These are phyloP conservation scores for Coemansia erecta DNA, from an alignment of 192 early-diverging fungal species.

Conservation along the genomic window DNA sequence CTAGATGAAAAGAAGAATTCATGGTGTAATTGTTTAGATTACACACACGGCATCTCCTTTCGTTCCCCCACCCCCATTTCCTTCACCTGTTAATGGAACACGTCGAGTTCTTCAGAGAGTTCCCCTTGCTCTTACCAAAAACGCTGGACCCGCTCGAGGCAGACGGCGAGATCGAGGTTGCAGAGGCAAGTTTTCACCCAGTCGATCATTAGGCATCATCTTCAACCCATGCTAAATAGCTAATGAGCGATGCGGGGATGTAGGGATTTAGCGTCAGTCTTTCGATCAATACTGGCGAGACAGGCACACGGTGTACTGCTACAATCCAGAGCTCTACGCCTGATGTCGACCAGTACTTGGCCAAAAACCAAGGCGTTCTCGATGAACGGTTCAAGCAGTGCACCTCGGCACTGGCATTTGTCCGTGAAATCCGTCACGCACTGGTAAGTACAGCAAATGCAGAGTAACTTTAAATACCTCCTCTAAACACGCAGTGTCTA, in stretches of 20 bases:
- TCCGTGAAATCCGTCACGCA: slow-evolving; percentile 33
- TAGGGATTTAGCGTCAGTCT: too few species aligned
- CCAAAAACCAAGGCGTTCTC: slow-evolving; percentile 15
- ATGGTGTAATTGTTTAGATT: neutral
- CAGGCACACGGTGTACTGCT: too few species aligned
- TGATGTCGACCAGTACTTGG: slow-evolving; percentile 16
- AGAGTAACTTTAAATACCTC: neutral
- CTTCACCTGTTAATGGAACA: slow-evolving; percentile 25
- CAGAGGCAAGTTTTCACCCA: slow-evolving; percentile 9
- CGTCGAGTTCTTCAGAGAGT: slow-evolving; percentile 41
- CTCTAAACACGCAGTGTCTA: neutral
- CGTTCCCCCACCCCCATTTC: neutral
- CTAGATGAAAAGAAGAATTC: too few species aligned
- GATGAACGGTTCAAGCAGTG: slow-evolving; percentile 40
- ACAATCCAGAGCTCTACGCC: slow-evolving; percentile 1
- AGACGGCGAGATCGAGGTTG: slow-evolving; percentile 35
- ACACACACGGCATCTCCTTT: neutral
- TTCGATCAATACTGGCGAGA: too few species aligned
- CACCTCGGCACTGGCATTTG: slow-evolving; percentile 38
- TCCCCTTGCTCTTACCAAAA: slow-evolving; percentile 36
- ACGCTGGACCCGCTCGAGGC: slow-evolving; percentile 32
- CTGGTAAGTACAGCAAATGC: slow-evolving; percentile 21
- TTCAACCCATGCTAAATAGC: too few species aligned
- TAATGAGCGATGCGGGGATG: too few species aligned
- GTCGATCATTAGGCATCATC: too few species aligned